Percentiles rank a stretch among this genome's conserved stretches.
phyloP scores from a whole-genome alignment of 495 filamentous ascomycete genomes.

The Annulohypoxylon bovei region DNA sequence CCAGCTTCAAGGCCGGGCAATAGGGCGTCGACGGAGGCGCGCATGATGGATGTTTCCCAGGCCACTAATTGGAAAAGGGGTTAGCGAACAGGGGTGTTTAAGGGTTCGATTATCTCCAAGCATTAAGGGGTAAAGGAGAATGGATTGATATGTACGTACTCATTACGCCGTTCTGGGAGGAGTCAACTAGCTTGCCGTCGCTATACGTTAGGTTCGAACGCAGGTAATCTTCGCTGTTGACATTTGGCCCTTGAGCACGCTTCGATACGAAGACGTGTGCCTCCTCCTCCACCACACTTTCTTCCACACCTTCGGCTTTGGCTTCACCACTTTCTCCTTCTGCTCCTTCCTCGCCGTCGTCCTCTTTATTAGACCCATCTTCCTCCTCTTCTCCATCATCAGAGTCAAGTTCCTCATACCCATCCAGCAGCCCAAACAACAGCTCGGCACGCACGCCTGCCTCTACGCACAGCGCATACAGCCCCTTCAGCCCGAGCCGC shows the following conservation, averaged over 20 bases:
- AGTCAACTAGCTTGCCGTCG: constrained; percentile 78
- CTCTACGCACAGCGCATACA: constrained; percentile 89
- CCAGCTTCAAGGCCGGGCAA: constrained; percentile 57
- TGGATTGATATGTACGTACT: constrained; percentile 67
- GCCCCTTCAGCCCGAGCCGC: constrained; percentile 71
- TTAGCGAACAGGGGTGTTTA: background rate
- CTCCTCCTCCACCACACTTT: constrained; percentile 19
- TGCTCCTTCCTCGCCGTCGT: constrained; percentile 12
- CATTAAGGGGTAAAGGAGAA: background rate
- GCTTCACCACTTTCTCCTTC: constrained; percentile 26
- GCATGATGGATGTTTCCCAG: constrained; percentile 95
- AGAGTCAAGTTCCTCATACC: constrained; percentile 77
- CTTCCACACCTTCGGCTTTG: constrained; percentile 2
- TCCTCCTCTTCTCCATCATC: constrained; percentile 68
- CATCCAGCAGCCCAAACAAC: constrained; percentile 77
- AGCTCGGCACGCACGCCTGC: constrained; percentile 93
- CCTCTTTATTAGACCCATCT: constrained; percentile 50
- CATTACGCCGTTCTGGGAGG: constrained; percentile 90
- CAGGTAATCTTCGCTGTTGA: constrained; percentile 77
- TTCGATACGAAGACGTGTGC: constrained; percentile 51
- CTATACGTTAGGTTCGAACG: constrained; percentile 79
- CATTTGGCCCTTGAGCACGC: constrained; percentile 49
- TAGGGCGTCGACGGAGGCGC: constrained; percentile 67
- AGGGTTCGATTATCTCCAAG: background rate
- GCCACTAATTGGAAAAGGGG: constrained; percentile 64